Conservation (phyloP, 1,139 yeast species). For the Magnusiomyces paraingens region DNA sequence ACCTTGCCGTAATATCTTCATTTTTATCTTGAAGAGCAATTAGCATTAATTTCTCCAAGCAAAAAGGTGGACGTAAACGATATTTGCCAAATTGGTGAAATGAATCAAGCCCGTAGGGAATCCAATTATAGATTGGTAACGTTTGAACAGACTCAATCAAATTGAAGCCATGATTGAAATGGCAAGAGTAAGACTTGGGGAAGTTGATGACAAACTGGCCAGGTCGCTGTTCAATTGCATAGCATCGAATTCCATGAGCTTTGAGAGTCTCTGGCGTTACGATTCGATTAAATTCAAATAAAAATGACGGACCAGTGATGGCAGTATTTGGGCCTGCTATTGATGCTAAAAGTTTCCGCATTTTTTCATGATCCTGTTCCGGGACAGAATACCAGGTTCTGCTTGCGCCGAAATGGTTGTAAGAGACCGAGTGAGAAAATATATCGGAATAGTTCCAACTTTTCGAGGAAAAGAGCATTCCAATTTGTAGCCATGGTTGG, state of each 20-base stretch:
- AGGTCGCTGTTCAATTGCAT: conserved; percentile 67
- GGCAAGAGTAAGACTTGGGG: conserved; percentile 75
- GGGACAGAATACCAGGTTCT: conserved; percentile 76
- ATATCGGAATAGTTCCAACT: conserved; percentile 74
- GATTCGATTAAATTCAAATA: conserved; percentile 73
- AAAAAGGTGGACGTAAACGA: conserved; percentile 32
- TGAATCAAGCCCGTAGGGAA: conserved; percentile 29
- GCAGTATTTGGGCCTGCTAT: conserved; percentile 61
- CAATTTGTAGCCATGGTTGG: conserved; percentile 44
- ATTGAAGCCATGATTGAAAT: conserved; percentile 75
- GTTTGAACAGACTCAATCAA: conserved; percentile 76
- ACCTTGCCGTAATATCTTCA: background rate
- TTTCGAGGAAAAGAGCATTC: conserved; percentile 60
- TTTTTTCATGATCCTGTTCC: conserved; percentile 53
- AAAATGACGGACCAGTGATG: conserved; percentile 67
- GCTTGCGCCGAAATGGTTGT: conserved; percentile 59
- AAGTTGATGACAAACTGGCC: conserved; percentile 75
- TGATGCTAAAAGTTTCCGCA: conserved; percentile 24
- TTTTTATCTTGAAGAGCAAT: background rate
- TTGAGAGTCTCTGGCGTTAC: conserved; percentile 55
- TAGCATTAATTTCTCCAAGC: conserved; percentile 30
- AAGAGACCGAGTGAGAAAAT: conserved; percentile 54
- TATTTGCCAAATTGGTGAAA: conserved; percentile 25
- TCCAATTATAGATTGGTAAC: conserved; percentile 64
- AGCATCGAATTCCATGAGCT: conserved; percentile 50